Percentiles rank a stretch among this genome's conserved stretches.
Evolutionary conservation across 345 rosid genomes (phyloP).

Genomic region (Cardamine chenopodiifolia): DNA sequence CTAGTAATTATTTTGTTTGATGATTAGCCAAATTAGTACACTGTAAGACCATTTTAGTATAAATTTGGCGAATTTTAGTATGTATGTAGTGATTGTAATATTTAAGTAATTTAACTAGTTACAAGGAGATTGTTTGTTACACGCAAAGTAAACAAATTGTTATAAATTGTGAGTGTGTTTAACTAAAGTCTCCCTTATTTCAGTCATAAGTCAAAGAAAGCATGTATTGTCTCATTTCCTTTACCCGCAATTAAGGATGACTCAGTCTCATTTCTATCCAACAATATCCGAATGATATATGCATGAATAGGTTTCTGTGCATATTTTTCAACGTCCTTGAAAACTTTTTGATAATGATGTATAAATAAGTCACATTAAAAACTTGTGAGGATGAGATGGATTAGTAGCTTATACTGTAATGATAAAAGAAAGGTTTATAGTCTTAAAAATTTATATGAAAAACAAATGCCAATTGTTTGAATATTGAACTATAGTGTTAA

Average conservation of each 20-base stretch:
- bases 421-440: not conserved
- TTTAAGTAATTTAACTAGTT: not conserved
- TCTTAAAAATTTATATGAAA: not conserved
- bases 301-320: not conserved
- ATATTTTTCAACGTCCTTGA: not conserved
- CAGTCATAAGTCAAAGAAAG: conserved; percentile 32
- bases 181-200: conserved; percentile 19
- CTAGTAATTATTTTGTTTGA: not conserved
- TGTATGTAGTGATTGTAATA: not conserved
- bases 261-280: conserved; percentile 21
- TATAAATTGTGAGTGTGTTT: not conserved
- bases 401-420: not conserved
- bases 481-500: not conserved
- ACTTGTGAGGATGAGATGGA: not conserved
- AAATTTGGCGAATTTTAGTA: not conserved
- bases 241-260: conserved; percentile 31
- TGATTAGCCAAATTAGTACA: not conserved
- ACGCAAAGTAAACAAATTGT: not conserved
- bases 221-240: conserved; percentile 13
- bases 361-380: not conserved
- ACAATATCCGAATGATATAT: conserved; percentile 4
- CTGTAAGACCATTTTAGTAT: not conserved
- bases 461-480: not conserved
- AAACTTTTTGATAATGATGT: not conserved
- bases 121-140: not conserved